A percentile compares a stretch with the other conserved stretches of the same genome.
Evolutionary conservation across 2,329 filamentous ascomycete species (phyloP).

Genomic region (Monosporascus sp.): DNA sequence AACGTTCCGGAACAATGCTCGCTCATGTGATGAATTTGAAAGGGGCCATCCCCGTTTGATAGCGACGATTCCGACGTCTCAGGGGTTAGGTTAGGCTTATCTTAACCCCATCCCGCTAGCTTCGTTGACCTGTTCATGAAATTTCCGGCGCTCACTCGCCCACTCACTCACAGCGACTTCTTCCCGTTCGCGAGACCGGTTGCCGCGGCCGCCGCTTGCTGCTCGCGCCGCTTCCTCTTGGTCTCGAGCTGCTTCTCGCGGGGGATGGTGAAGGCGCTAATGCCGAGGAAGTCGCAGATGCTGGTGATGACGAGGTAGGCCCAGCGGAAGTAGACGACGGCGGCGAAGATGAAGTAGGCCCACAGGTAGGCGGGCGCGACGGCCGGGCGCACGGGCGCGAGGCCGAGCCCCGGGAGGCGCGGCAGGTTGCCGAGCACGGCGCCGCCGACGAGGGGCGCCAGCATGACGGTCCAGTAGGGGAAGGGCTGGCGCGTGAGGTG

Average conservation of each 20-base stretch:
- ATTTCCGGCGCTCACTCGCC: too few relatives aligned
- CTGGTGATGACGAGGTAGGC: conserved; percentile 83
- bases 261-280: conserved; percentile 88
- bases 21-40: too few relatives aligned
- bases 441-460: conserved; percentile 80
- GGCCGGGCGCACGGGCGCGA: conserved; percentile 56
- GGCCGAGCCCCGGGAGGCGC: conserved; percentile 48
- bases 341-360: conserved; percentile 75
- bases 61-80: too few relatives aligned
- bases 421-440: conserved; percentile 80
- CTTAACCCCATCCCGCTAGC: too few relatives aligned
- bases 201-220: conserved; percentile 5
- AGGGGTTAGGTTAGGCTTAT: too few relatives aligned
- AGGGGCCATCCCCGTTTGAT: too few relatives aligned
- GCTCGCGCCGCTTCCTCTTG: conserved; percentile 31
- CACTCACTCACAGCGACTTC: conserved; percentile 22
- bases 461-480: conserved; percentile 92
- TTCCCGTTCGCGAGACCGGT: conserved; percentile 19
- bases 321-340: conserved; percentile 88
- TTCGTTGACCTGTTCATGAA: too few relatives aligned
- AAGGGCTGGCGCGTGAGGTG: conserved; percentile 92
- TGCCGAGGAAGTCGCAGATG: conserved; percentile 88
- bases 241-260: conserved; percentile 54
- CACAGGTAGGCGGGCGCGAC: conserved; percentile 78
- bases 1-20: too few relatives aligned